A percentile compares a stretch with the other conserved stretches of the same genome.
Conservation (phyloP, 2,329 filamentous ascomycete species). For the Xylariaceae sp. region DNA sequence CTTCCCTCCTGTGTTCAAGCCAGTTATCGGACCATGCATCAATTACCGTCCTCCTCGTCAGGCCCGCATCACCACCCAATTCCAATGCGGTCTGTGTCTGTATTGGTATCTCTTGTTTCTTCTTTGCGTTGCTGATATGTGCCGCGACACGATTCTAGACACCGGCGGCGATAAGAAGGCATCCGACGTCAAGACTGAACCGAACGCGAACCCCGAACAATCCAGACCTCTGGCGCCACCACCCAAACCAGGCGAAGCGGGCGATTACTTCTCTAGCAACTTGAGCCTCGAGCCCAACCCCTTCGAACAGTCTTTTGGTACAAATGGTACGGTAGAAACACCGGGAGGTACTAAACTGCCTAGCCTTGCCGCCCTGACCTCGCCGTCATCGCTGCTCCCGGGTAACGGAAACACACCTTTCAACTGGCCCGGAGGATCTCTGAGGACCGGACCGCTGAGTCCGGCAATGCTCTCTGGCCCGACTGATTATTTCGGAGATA, state of each 20-base stretch:
- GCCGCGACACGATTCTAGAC: constrained; percentile 32
- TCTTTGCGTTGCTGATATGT: constrained; percentile 20
- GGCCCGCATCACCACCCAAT: too few relatives aligned
- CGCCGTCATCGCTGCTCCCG: constrained; percentile 74
- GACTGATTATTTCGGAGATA: constrained; percentile 84
- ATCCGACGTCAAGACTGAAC: constrained; percentile 46
- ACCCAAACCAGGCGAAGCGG: constrained; percentile 53
- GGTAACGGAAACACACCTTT: constrained; percentile 68
- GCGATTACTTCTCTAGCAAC: constrained; percentile 62
- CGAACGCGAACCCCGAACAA: constrained; percentile 47
- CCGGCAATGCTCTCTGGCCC: constrained; percentile 95
- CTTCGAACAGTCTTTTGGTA: constrained; percentile 89
- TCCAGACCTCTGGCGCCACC: constrained; percentile 65
- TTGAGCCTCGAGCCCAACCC: constrained; percentile 87
- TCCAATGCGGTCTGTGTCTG: neutral
- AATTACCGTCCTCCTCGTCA: too few relatives aligned
- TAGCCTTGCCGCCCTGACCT: constrained; percentile 84
- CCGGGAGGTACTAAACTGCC: constrained; percentile 80
- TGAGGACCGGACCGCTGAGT: constrained; percentile 88
- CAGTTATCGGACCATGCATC: neutral
- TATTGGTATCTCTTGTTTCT: constrained; percentile 16
- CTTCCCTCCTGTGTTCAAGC: constrained; percentile 1
- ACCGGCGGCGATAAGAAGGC: constrained; percentile 41
- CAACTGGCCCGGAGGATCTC: constrained; percentile 75
- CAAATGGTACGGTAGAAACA: constrained; percentile 61